These are phyloP conservation scores for Sporothrix protearum DNA, from an alignment of 2,329 filamentous ascomycete genomes.

Conservation along the genomic window DNA sequence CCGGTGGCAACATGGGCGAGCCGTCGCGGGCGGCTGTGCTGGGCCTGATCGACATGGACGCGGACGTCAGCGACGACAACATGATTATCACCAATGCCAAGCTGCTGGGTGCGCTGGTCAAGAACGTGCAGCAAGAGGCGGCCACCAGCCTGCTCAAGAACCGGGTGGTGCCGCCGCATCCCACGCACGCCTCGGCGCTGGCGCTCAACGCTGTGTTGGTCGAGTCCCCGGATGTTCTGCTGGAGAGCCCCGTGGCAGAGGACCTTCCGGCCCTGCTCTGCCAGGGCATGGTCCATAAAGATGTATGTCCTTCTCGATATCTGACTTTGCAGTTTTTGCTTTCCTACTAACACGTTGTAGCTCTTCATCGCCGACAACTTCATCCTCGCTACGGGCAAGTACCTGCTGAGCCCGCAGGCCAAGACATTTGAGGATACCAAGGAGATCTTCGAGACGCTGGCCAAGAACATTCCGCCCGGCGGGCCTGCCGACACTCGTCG, in stretches of 20 bases:
- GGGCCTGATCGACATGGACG: slow-evolving; percentile 79
- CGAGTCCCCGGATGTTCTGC: slow-evolving; percentile 70
- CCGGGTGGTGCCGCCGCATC: slow-evolving; percentile 73
- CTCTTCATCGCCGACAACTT: slow-evolving; percentile 82
- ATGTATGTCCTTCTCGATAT: slow-evolving; percentile 32
- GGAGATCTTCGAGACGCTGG: slow-evolving; percentile 73
- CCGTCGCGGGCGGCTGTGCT: slow-evolving; percentile 81
- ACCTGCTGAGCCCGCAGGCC: slow-evolving; percentile 65
- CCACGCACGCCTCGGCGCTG: slow-evolving; percentile 74
- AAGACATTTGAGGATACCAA: slow-evolving; percentile 75
- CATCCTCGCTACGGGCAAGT: slow-evolving; percentile 87
- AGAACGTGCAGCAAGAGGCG: slow-evolving; percentile 72
- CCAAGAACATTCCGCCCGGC: slow-evolving; percentile 71
- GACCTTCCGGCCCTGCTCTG: slow-evolving; percentile 74
- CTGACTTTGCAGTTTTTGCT: slow-evolving; percentile 22
- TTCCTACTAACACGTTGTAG: not conserved
- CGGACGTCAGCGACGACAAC: slow-evolving; percentile 67
- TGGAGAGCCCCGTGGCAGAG: slow-evolving; percentile 62
- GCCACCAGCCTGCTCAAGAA: slow-evolving; percentile 60
- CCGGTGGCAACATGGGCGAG: slow-evolving; percentile 92
- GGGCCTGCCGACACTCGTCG: slow-evolving; percentile 78
- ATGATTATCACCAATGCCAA: slow-evolving; percentile 90
- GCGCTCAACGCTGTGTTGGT: slow-evolving; percentile 84
- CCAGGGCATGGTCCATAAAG: slow-evolving; percentile 73
- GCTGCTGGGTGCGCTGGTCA: slow-evolving; percentile 83